These are phyloP conservation scores for Petunia axillaris DNA, from an alignment of 257 asterid genomes.

Conservation along the genomic window DNA sequence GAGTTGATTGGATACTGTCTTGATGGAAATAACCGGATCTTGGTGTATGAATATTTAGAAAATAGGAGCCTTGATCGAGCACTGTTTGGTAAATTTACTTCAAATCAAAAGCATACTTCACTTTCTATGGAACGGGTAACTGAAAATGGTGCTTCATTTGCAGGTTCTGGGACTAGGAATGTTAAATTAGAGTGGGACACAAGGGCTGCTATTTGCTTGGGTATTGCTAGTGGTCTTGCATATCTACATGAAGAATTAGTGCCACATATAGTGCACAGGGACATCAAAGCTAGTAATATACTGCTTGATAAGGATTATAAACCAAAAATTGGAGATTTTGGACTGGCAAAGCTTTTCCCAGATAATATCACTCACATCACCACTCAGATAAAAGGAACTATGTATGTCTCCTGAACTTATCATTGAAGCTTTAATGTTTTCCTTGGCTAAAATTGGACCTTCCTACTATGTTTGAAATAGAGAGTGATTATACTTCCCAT, in stretches of 20 bases:
- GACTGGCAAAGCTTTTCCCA: constrained; percentile 93
- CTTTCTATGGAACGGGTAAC: not conserved
- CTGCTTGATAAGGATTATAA: constrained; percentile 67
- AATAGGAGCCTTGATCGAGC: constrained; percentile 83
- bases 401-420: constrained; percentile 52
- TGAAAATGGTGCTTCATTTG: constrained; percentile 22
- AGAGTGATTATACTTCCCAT: too few species aligned
- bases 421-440: constrained; percentile 9
- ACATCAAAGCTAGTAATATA: constrained; percentile 91
- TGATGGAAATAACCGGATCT: constrained; percentile 61
- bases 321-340: constrained; percentile 95
- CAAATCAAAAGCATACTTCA: not conserved
- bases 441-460: not conserved
- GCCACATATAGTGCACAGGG: constrained; percentile 89
- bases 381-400: constrained; percentile 88
- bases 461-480: too few species aligned
- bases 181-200: constrained; percentile 63
- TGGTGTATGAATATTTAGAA: constrained; percentile 81
- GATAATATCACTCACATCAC: constrained; percentile 90
- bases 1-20: constrained; percentile 85
- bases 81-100: constrained; percentile 58
- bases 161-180: constrained; percentile 52
- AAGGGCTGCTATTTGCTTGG: constrained; percentile 79
- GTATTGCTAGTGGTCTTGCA: constrained; percentile 79
- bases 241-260: constrained; percentile 83